Conservation (phyloP, 257 asterid genomes). For the Ocimum tenuiflorum region DNA sequence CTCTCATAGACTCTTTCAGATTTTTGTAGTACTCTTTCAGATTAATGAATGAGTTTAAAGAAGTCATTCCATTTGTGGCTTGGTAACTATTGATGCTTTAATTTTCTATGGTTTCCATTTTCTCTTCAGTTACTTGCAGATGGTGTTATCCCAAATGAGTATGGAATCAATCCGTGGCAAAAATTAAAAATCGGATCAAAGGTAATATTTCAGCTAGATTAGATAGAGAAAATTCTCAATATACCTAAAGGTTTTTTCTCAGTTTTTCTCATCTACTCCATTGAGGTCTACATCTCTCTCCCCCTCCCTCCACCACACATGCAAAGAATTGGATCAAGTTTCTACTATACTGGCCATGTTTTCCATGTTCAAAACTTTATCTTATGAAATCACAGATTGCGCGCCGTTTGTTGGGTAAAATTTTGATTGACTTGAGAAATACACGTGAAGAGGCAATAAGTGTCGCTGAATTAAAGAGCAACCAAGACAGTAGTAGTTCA, state of each 20-base stretch:
- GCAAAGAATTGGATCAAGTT: not conserved
- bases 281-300: not conserved
- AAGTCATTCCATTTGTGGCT: not conserved
- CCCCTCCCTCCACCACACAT: not conserved
- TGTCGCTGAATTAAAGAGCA: conserved; percentile 79
- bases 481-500: conserved; percentile 46
- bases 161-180: conserved; percentile 92
- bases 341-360: not conserved
- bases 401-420: conserved; percentile 91
- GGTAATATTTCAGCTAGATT: no score
- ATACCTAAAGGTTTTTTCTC: no score
- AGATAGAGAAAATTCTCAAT: no score
- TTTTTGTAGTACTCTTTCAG: not conserved
- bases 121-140: conserved; percentile 84
- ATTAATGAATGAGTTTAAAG: not conserved
- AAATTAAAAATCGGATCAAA: conserved; percentile 89
- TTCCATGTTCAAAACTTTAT: not conserved
- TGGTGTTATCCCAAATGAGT: conserved; percentile 99
- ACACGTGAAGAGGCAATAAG: conserved; percentile 94
- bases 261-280: not conserved
- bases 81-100: conserved; percentile 9
- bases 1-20: not conserved
- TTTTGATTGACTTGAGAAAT: conserved; percentile 84
- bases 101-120: conserved; percentile 6
- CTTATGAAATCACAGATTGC: conserved; percentile 56